Conservation (phyloP, 2,329 filamentous ascomycete species). For the Sordariomycetes sp. region DNA sequence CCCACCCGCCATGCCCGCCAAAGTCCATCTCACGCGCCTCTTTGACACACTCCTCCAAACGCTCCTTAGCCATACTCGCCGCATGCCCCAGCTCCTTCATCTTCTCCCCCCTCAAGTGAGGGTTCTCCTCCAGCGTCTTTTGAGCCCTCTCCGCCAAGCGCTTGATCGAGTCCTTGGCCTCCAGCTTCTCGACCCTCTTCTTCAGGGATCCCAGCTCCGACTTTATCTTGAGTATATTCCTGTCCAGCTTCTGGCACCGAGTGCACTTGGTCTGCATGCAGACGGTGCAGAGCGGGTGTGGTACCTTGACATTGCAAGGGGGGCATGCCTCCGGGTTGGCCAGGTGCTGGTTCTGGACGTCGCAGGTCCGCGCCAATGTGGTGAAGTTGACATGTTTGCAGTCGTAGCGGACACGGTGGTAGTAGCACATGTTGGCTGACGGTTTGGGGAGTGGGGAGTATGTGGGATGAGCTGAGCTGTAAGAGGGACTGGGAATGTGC, state of each 20-base stretch:
- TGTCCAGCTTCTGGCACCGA: neutral
- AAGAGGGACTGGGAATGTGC: too few relatives aligned
- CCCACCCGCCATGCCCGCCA: neutral
- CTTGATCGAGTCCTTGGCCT: neutral
- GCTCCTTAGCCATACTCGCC: neutral
- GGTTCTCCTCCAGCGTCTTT: neutral
- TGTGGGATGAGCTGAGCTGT: neutral
- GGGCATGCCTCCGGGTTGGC: neutral
- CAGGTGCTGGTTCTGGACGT: neutral
- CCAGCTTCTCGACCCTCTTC: neutral
- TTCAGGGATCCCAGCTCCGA: neutral
- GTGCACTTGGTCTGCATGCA: neutral
- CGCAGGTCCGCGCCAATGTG: neutral
- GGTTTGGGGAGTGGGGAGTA: neutral
- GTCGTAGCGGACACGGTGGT: constrained; percentile 9
- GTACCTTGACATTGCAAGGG: neutral
- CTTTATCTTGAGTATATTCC: neutral
- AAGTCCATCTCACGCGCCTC: neutral
- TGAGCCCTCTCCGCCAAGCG: neutral
- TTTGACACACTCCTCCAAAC: neutral
- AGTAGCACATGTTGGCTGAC: constrained; percentile 11
- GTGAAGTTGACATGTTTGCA: constrained; percentile 9
- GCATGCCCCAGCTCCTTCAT: neutral
- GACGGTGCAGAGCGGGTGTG: neutral
- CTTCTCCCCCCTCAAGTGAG: neutral